These are phyloP conservation scores for Physaria fendleri DNA, from an alignment of 345 rosid genomes.

Conservation along the genomic window DNA sequence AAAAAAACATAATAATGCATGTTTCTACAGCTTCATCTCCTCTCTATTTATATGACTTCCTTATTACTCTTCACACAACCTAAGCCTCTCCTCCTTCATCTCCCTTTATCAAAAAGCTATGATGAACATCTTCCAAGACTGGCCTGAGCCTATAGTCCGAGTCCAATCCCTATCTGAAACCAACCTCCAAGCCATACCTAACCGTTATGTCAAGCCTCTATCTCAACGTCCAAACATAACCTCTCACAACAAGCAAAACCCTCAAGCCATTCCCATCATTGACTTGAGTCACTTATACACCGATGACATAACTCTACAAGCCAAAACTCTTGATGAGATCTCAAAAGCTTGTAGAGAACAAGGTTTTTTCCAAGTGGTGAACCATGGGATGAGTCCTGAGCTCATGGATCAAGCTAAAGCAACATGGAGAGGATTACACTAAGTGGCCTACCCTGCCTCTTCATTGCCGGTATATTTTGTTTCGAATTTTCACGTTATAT, in stretches of 20 bases:
- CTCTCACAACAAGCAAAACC: conserved; percentile 5
- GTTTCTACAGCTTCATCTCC: neutral
- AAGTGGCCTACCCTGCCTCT: conserved; percentile 75
- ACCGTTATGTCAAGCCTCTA: conserved; percentile 63
- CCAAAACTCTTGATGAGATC: conserved; percentile 25
- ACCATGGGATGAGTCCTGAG: conserved; percentile 59
- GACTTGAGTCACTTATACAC: conserved; percentile 42
- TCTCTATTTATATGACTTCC: conserved; percentile 11
- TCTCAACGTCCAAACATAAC: conserved; percentile 46
- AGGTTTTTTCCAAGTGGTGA: conserved; percentile 87
- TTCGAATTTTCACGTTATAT: neutral
- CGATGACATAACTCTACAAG: conserved; percentile 15
- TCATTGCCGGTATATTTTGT: conserved; percentile 47
- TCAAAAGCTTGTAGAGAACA: conserved; percentile 56
- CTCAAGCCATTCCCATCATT: conserved; percentile 55
- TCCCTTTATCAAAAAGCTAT: conserved; percentile 23
- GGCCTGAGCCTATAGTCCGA: conserved; percentile 96
- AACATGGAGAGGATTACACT: conserved; percentile 55
- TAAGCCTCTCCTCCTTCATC: conserved; percentile 8
- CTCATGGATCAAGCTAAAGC: conserved; percentile 60
- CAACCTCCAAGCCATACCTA: conserved; percentile 44
- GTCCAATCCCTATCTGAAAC: conserved; percentile 81
- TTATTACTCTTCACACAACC: conserved; percentile 1
- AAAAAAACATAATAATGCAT: neutral
- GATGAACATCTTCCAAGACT: conserved; percentile 47